Percentiles rank a stretch among this genome's conserved stretches.
phyloP scores from a whole-genome alignment of 345 rosid species.

The Geranium rotundifolium region DNA sequence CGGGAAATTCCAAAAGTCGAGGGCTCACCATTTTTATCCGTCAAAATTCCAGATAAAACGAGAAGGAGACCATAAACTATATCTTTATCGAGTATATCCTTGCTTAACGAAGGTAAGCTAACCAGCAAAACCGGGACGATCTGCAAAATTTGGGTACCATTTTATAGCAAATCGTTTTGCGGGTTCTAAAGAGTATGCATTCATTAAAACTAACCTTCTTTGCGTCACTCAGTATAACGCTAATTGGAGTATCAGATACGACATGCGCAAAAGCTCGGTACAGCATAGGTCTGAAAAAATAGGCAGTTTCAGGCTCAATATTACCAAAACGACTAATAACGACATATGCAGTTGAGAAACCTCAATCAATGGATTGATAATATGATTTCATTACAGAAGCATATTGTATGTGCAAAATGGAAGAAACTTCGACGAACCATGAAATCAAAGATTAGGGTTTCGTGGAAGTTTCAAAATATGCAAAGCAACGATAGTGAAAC shows the following conservation, averaged over 20 bases:
- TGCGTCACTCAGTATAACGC: slow-evolving; percentile 51
- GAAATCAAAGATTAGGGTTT: too few relatives aligned
- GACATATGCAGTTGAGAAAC: too few relatives aligned
- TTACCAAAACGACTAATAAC: too few relatives aligned
- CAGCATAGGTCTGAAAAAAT: slow-evolving; percentile 49
- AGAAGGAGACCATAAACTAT: slow-evolving; percentile 56
- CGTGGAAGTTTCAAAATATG: too few relatives aligned
- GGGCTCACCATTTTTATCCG: slow-evolving; percentile 45
- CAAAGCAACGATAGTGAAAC: too few relatives aligned
- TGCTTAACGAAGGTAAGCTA: slow-evolving; percentile 41
- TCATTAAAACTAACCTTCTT: slow-evolving; percentile 41
- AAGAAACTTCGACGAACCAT: too few relatives aligned
- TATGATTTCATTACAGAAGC: too few relatives aligned
- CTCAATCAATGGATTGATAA: too few relatives aligned
- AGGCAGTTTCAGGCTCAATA: slow-evolving; percentile 2
- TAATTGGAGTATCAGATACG: slow-evolving; percentile 50
- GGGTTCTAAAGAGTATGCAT: too few relatives aligned
- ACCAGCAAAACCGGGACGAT: slow-evolving; percentile 56
- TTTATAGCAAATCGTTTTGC: too few relatives aligned
- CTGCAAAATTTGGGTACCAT: slow-evolving; percentile 24
- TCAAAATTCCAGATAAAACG: slow-evolving; percentile 69
- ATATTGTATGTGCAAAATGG: too few relatives aligned
- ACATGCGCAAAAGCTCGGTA: slow-evolving; percentile 58
- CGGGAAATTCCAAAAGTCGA: not conserved
- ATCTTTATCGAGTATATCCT: slow-evolving; percentile 43